Base-by-base conservation (phyloP, 139 green algal species). In the Protoeuglena noctilucae region DNA sequence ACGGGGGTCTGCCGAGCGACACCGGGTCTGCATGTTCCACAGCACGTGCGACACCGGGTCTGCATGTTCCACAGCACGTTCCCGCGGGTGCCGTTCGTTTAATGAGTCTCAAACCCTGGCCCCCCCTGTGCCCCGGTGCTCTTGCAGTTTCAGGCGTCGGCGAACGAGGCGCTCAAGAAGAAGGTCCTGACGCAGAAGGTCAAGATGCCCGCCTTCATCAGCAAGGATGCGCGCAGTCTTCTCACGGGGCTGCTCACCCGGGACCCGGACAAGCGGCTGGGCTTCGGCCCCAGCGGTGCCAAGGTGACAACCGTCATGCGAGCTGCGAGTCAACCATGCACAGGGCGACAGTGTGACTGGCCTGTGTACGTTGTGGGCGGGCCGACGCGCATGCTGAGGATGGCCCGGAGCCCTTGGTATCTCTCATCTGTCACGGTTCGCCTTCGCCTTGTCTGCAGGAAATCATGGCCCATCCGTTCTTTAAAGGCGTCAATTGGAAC, bases 251-350 rank as follows among this genome's bases (percentile, higher is more conserved):
- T 98, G 49, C 74, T 97, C 18, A 67, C 68, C 12, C 80, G 85
- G 29, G 88, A 97, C 54, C 58, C 79, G 1, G 22, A 51, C 25
- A 82, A 86, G 72, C 76, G 90, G 41, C 65, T 97, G 26, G 89
- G 89, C 14, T 74, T 56, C 40, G 85, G 86, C 0, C 57, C 70
- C 2, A 49, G 58, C 14, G 89, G 86, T 48, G 60, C 56, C 3
- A 73, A 71, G 0, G 74, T 66, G 3, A 60, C 48, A 39, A 25
- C 2, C 48, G 52, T 18, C 28, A 66, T 50, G 23, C 18, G 19
- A n/a, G 4, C 43, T n/a, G 18, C 12, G 25, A n/a, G 43, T 50
- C 4, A 6, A 18, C 12, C 23, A n/a, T 14, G 25, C 4, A 28
- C 43, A n/a, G 14, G 25, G 43, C 9, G 18, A 28, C 18, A n/a